Conservation (phyloP, 169 alveolate genomes). For the Cardiosporidium cionae region DNA sequence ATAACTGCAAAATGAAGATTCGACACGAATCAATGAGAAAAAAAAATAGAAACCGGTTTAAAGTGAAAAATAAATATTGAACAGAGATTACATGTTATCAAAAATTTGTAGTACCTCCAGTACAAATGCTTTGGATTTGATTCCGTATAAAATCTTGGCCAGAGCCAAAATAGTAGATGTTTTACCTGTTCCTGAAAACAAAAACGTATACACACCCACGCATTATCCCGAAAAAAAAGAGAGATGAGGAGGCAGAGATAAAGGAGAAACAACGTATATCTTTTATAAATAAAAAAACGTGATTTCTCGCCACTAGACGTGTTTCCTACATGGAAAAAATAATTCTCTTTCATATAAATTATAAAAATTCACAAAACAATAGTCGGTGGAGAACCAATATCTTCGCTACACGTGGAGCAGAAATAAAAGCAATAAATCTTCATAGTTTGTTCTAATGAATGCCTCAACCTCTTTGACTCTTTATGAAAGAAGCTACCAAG, state of each 20-base stretch:
- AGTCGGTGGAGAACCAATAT: no score
- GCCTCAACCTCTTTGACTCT: no score
- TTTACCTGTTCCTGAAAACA: conserved; percentile 75
- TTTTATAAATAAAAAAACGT: no score
- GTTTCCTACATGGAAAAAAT: no score
- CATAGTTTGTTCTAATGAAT: no score
- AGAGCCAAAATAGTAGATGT: conserved; percentile 86
- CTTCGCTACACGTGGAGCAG: no score
- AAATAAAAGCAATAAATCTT: no score
- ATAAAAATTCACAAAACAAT: no score
- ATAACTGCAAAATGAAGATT: not conserved
- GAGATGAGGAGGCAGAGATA: conserved; percentile 63
- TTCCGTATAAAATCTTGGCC: conserved; percentile 82
- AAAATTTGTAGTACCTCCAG: conserved; percentile 25
- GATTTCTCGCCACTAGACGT: no score
- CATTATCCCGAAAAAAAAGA: conserved; percentile 81
- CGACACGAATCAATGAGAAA: not conserved
- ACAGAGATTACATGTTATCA: not conserved
- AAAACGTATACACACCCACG: conserved; percentile 76
- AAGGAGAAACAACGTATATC: no score
- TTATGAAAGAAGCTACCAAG: no score
- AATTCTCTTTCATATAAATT: no score
- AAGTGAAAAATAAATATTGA: not conserved
- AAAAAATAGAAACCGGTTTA: not conserved
- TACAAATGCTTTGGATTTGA: conserved; percentile 51